Base-by-base conservation (phyloP, 139 green algal species). In the Closterium sp. region DNA sequence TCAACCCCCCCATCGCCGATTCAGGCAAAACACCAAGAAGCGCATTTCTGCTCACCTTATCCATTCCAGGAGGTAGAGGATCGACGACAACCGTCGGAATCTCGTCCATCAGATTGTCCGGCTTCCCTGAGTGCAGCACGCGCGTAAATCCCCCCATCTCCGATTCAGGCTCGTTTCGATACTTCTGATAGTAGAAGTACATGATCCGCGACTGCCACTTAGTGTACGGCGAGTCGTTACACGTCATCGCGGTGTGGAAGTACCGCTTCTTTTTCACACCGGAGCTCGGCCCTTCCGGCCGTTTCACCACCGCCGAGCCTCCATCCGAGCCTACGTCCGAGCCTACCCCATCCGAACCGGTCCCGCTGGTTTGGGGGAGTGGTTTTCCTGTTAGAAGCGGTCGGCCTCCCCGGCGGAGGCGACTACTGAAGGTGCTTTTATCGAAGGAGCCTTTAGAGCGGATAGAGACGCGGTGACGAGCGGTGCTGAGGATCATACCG, bases 81-180 rank as follows among this genome's bases (percentile, higher is more conserved):
- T 98, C 92, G 12, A 96, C 97, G 81, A 99, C 96, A 89, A 98
- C 96, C 10, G 98, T 99, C 30, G 98, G 98, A 16, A 99, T 97
- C 92, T 99, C 97, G 84, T 98, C 96, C 96, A 99, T 98, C 30
- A 99, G 95, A 33, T 99, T 96, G 90, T 99, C 98, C 1, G 94
- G 25, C 25, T 93, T 10, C 0, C 98, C 98, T 9, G 95, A 97
- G 96, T 99, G 98, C 93, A 99, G 95, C 84, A 99, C 90, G 9
- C 98, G 96, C 12, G 98, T 99, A 95, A 98, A 99, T 35, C 96
- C 97, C 8, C 97, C 97, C 97, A 99, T 98, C 85, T 97, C 94
- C 92, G 98, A 98, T 87, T 95, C 91, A 35, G 91, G 91, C 88
- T 97, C 96, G 81, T 96, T 93, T 94, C 19, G 35, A 4, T 64